Base-by-base conservation (phyloP, 2,329 filamentous ascomycete genomes). In the Colletotrichum sp. region DNA sequence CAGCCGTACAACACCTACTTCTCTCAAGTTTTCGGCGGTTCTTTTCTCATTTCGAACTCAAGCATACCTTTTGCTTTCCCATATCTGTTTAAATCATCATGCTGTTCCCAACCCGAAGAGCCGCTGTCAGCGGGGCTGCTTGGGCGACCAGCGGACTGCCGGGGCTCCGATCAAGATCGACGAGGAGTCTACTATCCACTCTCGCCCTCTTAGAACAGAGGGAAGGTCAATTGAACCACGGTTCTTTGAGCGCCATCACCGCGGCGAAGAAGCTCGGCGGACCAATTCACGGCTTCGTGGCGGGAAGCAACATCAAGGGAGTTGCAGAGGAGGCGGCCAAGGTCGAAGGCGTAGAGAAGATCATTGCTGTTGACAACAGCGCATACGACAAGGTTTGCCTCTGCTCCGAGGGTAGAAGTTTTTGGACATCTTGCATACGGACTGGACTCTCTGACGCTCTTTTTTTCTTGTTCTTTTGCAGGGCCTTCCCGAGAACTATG, bases 401-500 rank as follows among this genome's bases (percentile, higher is more conserved):
- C 24, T 7, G 24, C 39, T 8, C 24, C 12, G 21, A 55, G 26
- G 5, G 18, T 5, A 16, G 30, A 18, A 15, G 18, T 32, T 13
- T 15, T 24, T 21, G 15, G 12, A 4, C 13, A 24, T 30, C 16
- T 49, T 15, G 15, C 62, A 18, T 16, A 16, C 13, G 16, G 16
- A n/a, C 16, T 6, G 16, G 24, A n/a, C 16, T 7, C 10, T 26
- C 60, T 75, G 34, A 75, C 68, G 21, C 13, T 9, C 4, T 24
- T 10, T 9, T 28, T n/a, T 36, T 16, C 7, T 72, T 15, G 15
- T n/a, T 44, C 7, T 9, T 71, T 13, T 69, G 32, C 79, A 96
- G 95, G 95, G 96, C 66, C 91, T 99, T 3, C 93, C 97, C 69
- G 97, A 99, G 88, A 98, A 95, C 89, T 99, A 92, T 83, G 97